Evolutionary conservation across 495 filamentous ascomycete genomes (phyloP), one percentile per base, ranked within the genome.

Genomic region (Pseudomonodictys pantanalensis): DNA sequence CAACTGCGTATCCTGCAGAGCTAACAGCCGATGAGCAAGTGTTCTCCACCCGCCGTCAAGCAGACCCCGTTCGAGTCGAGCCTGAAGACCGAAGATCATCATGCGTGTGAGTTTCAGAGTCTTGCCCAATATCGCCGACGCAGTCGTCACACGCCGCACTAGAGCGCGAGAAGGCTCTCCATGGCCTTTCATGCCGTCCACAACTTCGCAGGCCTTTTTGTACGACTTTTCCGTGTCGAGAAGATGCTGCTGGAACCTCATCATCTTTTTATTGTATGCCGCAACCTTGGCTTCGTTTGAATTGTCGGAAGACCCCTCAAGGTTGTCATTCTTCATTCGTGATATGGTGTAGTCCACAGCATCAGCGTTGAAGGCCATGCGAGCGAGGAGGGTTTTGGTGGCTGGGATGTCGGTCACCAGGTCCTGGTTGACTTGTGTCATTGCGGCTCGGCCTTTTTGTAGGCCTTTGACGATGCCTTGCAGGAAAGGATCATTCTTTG

Each of bases 1-100:
- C n/a, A 56, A 4, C 44, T 62, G 58, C 26, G 52, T 56, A 29
- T 62, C 58, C 3, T 53, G 52, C 17, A 62, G 23, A 6, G 58
- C 45, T 10, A 55, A 52, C 5, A 62, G 51, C 24, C 33, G 44
- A 24, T 62, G 23, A 1, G 32, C 58, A 6, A 62, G 6, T 9
- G 49, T 30, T 30, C 28, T 3, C 18, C 24, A 32, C 10, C 39
- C 17, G 3, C 23, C 12, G 6, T 18, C 29, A 26, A 26, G 12
- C 2, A 18, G 3, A 23, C 29, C 30, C 20, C 6, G 15, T 10
- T 55, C 52, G n/a, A 56, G 10, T 2, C 50, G 42, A 11, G 51
- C 24, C 28, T 62, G 43, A 12, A 50, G 24, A 41, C 23, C 51
- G 28, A 44, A 48, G 2, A 58, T 41, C 28, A 49, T 26, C 38